Base-by-base conservation (phyloP, 768 basidiomycete species). In the Asterophora parasitica region DNA sequence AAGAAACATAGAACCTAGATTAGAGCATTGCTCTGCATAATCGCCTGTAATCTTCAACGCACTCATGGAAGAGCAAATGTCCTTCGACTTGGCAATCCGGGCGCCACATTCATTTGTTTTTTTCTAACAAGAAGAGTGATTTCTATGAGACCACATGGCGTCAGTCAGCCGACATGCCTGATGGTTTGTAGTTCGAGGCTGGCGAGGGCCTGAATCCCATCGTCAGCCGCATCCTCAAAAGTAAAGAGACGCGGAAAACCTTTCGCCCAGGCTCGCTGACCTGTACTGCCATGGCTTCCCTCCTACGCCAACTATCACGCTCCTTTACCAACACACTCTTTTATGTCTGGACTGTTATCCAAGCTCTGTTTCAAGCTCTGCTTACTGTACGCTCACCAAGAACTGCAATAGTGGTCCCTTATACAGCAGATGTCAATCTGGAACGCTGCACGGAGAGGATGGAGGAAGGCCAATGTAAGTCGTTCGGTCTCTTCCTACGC, bases 331-430 rank as follows among this genome's bases (percentile, higher is more conserved):
- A 41, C 43, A 54, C 56, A 19, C 45, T 57, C 56, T 50, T 54
- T 57, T 54, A 57, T 51, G 19, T 57, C 23, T 54, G 56, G 56
- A 54, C 56, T 37, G 44, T 54, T 48, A 48, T 57, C 19, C 40
- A 50, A 48, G 56, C 56, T 48, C 40, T 57, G 27, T 16, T 54
- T 16, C 40, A 50, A 48, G 56, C 56, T 48, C 40, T 57, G 27
- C 20, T 54, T 16, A 52, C 50, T 8, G 31, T 57, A 19, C 50
- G 56, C 33, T 51, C 53, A 12, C 42, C 56, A 7, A 41, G 20
- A 46, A 51, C 52, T 19, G 49, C 53, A 28, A 54, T 39, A 2
- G 39, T 54, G 17, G 42, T 57, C 32, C 48, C 50, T 30, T 49
- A 39, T 34, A 31, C 34, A 7, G 35, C 27, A 4, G 48, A 50